A percentile compares a stretch with the other conserved stretches of the same genome.
Evolutionary conservation across 768 basidiomycete species (phyloP).

Genomic region (Arthromyces matolae): DNA sequence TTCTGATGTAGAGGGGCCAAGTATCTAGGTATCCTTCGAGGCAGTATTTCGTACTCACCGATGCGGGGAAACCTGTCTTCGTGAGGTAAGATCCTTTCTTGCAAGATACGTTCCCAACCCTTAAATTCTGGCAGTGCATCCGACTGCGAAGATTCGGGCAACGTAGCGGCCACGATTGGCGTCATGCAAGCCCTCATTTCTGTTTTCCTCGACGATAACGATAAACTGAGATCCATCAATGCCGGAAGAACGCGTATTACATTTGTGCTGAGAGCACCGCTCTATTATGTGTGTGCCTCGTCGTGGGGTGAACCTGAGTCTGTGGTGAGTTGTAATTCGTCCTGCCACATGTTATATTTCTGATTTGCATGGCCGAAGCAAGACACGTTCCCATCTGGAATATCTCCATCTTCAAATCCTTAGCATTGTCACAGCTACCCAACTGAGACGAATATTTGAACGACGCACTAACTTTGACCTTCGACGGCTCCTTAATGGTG

Average conservation of each 20-base stretch:
- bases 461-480: conserved; percentile 90
- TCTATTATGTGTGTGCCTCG: conserved; percentile 90
- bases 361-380: conserved; percentile 49
- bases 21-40: conserved; percentile 49
- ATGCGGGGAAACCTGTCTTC: conserved; percentile 98
- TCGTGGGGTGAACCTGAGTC: conserved; percentile 96
- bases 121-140: conserved; percentile 37
- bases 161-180: conserved; percentile 77
- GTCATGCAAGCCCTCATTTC: conserved; percentile 95
- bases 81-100: conserved; percentile 53
- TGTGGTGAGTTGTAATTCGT: conserved; percentile 55
- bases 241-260: conserved; percentile 80
- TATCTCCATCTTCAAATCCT: conserved; percentile 93
- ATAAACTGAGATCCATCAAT: conserved; percentile 81
- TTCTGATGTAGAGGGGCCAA: too few species aligned
- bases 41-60: conserved; percentile 89
- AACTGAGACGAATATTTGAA: conserved; percentile 84
- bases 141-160: conserved; percentile 55
- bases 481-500: conserved; percentile 67
- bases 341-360: too few species aligned
- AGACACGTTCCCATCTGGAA: conserved; percentile 93
- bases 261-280: conserved; percentile 79
- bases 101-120: background rate
- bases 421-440: conserved; percentile 82
- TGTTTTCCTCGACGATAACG: conserved; percentile 89